Percentiles rank a stretch among this genome's conserved stretches.
phyloP scores from a whole-genome alignment of 257 asterid species.

The Misopates orontium region DNA sequence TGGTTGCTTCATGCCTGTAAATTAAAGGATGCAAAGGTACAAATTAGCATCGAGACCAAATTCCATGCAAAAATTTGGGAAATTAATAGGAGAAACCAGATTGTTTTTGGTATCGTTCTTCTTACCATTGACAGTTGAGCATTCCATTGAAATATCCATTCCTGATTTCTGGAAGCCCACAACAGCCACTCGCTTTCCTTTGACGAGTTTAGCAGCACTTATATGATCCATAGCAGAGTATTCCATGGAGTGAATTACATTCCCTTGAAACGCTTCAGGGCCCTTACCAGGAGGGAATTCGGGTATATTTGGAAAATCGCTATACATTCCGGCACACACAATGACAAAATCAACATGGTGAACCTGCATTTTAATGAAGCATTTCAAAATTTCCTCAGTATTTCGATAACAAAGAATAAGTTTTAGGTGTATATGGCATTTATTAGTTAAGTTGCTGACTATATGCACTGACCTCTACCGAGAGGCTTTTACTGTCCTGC shows the following conservation, averaged over 20 bases:
- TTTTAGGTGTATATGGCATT: not conserved
- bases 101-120: not conserved
- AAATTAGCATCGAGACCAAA: not conserved
- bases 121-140: constrained; percentile 40
- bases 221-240: constrained; percentile 40
- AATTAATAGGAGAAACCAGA: too few relatives aligned
- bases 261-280: constrained; percentile 45
- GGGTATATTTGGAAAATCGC: constrained; percentile 45
- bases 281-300: constrained; percentile 39
- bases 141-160: constrained; percentile 50
- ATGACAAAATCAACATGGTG: constrained; percentile 39
- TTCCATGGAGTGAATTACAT: constrained; percentile 51
- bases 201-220: constrained; percentile 30
- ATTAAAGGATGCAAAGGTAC: not conserved
- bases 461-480: constrained; percentile 21
- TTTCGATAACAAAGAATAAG: too few relatives aligned
- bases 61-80: too few relatives aligned
- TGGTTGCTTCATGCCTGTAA: constrained; percentile 42
- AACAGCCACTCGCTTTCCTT: constrained; percentile 40
- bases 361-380: constrained; percentile 27
- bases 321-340: constrained; percentile 46
- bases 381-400: too few relatives aligned
- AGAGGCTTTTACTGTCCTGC: constrained; percentile 26
- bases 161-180: constrained; percentile 58
- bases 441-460: not conserved